A percentile compares a stretch with the other conserved stretches of the same genome.
Conservation (phyloP, 495 filamentous ascomycete species). For the Neurospora sublineolata region DNA sequence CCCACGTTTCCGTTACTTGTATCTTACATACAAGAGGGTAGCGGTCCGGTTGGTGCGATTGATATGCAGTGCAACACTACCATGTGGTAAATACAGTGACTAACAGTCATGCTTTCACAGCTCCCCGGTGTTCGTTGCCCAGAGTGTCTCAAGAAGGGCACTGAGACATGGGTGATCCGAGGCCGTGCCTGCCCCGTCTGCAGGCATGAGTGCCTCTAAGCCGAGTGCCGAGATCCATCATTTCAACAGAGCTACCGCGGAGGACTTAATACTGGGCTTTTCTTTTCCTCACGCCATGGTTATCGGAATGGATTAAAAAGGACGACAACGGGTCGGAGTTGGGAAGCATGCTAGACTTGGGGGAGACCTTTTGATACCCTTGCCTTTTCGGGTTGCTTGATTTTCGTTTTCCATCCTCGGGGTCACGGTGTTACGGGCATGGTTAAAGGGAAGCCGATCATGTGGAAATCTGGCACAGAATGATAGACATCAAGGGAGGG, state of each 20-base stretch:
- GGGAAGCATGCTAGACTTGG: neutral
- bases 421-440: neutral
- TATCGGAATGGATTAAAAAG: neutral
- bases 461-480: neutral
- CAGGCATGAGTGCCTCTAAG: constrained; percentile 17
- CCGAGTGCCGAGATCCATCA: neutral
- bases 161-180: constrained; percentile 32
- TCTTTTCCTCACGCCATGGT: neutral
- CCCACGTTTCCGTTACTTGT: neutral
- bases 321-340: neutral
- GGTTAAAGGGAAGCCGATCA: neutral
- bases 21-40: neutral
- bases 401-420: neutral
- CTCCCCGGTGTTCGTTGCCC: constrained; percentile 25
- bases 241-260: neutral
- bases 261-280: neutral
- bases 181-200: constrained; percentile 26
- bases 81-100: constrained; percentile 10
- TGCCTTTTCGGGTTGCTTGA: neutral
- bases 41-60: neutral
- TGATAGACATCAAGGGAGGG: neutral
- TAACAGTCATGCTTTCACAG: neutral
- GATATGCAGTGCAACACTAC: neutral
- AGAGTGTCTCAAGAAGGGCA: constrained; percentile 25
- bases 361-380: neutral